Base-by-base conservation (phyloP, 202 grass and related monocot species). In the Zizania palustris region DNA sequence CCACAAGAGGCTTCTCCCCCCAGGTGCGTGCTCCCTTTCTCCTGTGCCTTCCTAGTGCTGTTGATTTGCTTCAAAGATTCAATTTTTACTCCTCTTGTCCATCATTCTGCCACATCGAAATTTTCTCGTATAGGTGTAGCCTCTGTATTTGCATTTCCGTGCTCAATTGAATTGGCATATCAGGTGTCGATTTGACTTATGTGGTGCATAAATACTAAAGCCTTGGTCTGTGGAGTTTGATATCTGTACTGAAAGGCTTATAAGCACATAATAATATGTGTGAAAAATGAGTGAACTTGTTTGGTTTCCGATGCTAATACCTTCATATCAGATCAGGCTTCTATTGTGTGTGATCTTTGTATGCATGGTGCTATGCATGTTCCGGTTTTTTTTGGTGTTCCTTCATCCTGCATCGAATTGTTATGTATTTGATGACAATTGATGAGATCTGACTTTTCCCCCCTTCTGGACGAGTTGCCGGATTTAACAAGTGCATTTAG, bases 1-100 rank as follows among this genome's bases (percentile, higher is more conserved):
- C 76, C 82, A 88, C 57, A 87, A 87, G 67, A 81, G 71, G 36
- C 68, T 87, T 72, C 79, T 87, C 8, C 80, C 91, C 14, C 83
- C 89, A 81, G 91, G 91, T 98, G 45, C 46, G 38, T 11, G 14
- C 69, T 15, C 45, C 56, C 53, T 3, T 51, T n/a, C 36, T 63
- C n/a, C 43, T 38, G n/a, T 35, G 45, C 6, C 42, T 51, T 67
- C 38, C 20, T 63, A 49, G 40, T 35, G 35, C 19, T 42, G 5
- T 38, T 15, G 16, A 28, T 3, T 75, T 5, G 21, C 28, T 75
- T 11, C 16, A 8, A 36, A 75, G 41, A 28, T 44, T 7, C 5
- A 11, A 1, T 7, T 71, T 45, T 11, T 38, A 28, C 36, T 21
- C 22, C 35, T 12, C 16, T 75, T 16, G 28, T 50, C 5, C 51